Percentiles rank a stretch among this genome's conserved stretches.
These are phyloP conservation scores for Eucommia ulmoides DNA, from an alignment of 257 asterid genomes.

Conservation along the genomic window DNA sequence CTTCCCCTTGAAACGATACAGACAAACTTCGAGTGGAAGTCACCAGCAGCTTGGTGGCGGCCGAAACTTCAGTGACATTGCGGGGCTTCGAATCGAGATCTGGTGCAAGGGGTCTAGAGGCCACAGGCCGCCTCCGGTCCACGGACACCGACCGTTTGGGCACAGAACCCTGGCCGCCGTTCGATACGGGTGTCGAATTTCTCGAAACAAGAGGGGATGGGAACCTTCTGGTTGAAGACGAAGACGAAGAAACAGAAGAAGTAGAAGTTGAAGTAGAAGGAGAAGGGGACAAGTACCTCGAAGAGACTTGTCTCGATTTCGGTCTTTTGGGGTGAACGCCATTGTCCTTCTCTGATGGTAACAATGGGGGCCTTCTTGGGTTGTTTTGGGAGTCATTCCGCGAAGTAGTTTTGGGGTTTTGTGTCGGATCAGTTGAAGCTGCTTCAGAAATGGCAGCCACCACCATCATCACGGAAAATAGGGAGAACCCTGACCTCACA, in stretches of 20 bases:
- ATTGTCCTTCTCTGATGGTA: conserved; percentile 80
- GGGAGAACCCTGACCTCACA: conserved; percentile 39
- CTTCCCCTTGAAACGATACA: too few species aligned
- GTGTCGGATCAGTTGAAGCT: conserved; percentile 47
- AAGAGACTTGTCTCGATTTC: conserved; percentile 67
- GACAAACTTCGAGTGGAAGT: too few species aligned
- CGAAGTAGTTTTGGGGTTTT: conserved; percentile 35
- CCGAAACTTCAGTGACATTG: conserved; percentile 35
- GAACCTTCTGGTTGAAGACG: conserved; percentile 58
- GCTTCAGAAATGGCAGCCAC: conserved; percentile 85
- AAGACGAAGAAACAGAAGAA: conserved; percentile 53
- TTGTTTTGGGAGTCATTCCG: conserved; percentile 23
- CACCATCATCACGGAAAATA: conserved; percentile 36
- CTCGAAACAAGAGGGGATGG: conserved; percentile 65
- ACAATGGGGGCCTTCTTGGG: conserved; percentile 56
- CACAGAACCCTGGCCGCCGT: conserved; percentile 35
- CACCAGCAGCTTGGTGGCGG: too few species aligned
- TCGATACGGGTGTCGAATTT: conserved; percentile 33
- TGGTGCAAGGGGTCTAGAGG: conserved; percentile 37
- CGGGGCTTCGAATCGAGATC: conserved; percentile 50
- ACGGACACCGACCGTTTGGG: conserved; percentile 78
- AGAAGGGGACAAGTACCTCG: conserved; percentile 73
- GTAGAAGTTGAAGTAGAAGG: conserved; percentile 59
- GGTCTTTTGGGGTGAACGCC: conserved; percentile 51
- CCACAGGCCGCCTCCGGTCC: conserved; percentile 56